These are phyloP conservation scores for Clathrospora elynae DNA, from an alignment of 2,329 filamentous ascomycete species.

Conservation along the genomic window DNA sequence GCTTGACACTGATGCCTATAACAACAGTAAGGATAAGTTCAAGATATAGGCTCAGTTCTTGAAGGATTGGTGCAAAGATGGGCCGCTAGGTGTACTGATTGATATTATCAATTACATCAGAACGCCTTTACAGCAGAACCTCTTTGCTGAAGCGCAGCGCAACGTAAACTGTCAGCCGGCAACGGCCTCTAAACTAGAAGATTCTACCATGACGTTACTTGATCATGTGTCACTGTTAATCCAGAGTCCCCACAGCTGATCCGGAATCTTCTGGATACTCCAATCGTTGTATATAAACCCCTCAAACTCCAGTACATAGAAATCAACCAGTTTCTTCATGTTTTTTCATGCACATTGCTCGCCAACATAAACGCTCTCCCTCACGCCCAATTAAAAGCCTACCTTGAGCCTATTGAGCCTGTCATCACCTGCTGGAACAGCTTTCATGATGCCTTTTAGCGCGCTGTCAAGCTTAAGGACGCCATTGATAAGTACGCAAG, in stretches of 20 bases:
- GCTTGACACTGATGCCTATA: neutral
- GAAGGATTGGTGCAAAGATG: constrained; percentile 1
- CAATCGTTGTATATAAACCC: too few relatives aligned
- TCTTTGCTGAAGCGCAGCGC: constrained; percentile 2
- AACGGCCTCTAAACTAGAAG: too few relatives aligned
- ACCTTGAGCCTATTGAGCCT: constrained; percentile 1
- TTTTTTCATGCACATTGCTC: too few relatives aligned
- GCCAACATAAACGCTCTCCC: too few relatives aligned
- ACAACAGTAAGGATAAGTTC: neutral
- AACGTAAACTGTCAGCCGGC: too few relatives aligned
- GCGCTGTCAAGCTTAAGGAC: neutral
- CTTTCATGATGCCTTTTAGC: neutral
- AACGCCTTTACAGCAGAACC: constrained; percentile 4
- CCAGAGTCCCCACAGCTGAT: too few relatives aligned
- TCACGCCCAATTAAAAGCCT: neutral
- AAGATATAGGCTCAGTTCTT: constrained; percentile 1
- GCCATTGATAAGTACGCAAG: neutral
- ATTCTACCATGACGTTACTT: too few relatives aligned
- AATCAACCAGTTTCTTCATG: too few relatives aligned
- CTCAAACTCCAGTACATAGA: too few relatives aligned
- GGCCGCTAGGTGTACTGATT: constrained; percentile 6
- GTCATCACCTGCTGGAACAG: too few relatives aligned
- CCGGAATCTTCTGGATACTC: too few relatives aligned
- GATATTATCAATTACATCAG: constrained; percentile 10
- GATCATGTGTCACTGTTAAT: too few relatives aligned